Conservation (phyloP, 2,329 filamentous ascomycete species). For the Diaporthe humulicola region DNA sequence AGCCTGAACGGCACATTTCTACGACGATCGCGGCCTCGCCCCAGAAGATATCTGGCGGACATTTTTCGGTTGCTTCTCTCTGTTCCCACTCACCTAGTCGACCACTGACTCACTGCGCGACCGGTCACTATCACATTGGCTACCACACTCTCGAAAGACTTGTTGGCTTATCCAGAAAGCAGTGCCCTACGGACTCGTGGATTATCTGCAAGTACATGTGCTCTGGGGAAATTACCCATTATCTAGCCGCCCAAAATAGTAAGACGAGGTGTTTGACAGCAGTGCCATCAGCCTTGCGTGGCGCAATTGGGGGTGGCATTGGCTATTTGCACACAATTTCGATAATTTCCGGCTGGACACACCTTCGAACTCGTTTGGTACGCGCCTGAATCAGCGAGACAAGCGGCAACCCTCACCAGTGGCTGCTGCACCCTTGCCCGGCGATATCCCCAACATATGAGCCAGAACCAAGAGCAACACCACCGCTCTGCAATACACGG, state of each 20-base stretch:
- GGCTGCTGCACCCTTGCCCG: conserved; percentile 18
- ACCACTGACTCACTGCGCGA: conserved; percentile 23
- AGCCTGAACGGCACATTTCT: conserved; percentile 27
- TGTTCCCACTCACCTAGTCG: not conserved
- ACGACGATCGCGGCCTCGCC: conserved; percentile 31
- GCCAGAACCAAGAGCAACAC: conserved; percentile 18
- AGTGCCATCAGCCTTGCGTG: conserved; percentile 33
- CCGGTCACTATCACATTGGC: conserved; percentile 30
- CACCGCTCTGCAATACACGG: conserved; percentile 12
- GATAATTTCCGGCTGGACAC: conserved; percentile 39
- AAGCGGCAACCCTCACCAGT: conserved; percentile 6
- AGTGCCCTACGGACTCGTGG: conserved; percentile 2
- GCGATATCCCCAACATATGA: conserved; percentile 10
- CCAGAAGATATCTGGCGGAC: conserved; percentile 1
- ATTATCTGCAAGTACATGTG: conserved; percentile 3
- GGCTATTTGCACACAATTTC: conserved; percentile 36
- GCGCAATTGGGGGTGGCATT: conserved; percentile 32
- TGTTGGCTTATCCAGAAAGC: conserved; percentile 13
- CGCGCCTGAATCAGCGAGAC: conserved; percentile 26
- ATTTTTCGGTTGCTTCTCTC: conserved; percentile 4
- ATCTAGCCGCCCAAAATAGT: conserved; percentile 29
- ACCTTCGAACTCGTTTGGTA: conserved; percentile 25
- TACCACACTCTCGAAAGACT: conserved; percentile 4
- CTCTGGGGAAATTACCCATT: conserved; percentile 28
- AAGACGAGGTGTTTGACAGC: conserved; percentile 32